Conservation (phyloP, 2,329 filamentous ascomycete genomes). For the Cladosporium sp. region DNA sequence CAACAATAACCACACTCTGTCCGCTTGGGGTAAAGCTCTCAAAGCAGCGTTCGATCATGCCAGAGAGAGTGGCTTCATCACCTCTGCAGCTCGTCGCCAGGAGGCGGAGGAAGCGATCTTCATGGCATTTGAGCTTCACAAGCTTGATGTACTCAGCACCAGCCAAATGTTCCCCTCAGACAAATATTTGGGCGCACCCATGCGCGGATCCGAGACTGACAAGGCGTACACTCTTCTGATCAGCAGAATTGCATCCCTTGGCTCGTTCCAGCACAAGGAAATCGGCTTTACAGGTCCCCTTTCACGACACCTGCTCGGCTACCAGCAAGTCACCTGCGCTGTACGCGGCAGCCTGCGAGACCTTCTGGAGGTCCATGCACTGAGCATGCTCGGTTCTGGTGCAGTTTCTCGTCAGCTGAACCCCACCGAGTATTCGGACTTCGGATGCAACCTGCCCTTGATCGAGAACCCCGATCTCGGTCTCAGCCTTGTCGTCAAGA, state of each 20-base stretch:
- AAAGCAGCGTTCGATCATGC: slow-evolving; percentile 46
- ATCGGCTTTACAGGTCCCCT: slow-evolving; percentile 94
- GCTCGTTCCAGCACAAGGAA: slow-evolving; percentile 73
- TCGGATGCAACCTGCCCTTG: slow-evolving; percentile 68
- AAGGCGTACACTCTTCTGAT: slow-evolving; percentile 75
- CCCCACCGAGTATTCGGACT: slow-evolving; percentile 51
- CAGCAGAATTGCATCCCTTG: slow-evolving; percentile 77
- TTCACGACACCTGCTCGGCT: slow-evolving; percentile 81
- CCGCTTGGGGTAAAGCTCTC: slow-evolving; percentile 76
- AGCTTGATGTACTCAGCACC: slow-evolving; percentile 70
- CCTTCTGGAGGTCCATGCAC: slow-evolving; percentile 75
- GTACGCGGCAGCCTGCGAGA: slow-evolving; percentile 77
- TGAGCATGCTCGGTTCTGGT: slow-evolving; percentile 73
- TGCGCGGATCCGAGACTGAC: slow-evolving; percentile 61
- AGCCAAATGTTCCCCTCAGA: slow-evolving; percentile 54
- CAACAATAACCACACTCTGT: slow-evolving; percentile 72
- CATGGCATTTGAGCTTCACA: slow-evolving; percentile 78
- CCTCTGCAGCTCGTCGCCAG: slow-evolving; percentile 48
- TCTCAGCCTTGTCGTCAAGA: slow-evolving; percentile 74
- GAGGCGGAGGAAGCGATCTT: slow-evolving; percentile 73
- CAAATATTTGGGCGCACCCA: slow-evolving; percentile 53
- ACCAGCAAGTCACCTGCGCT: slow-evolving; percentile 74
- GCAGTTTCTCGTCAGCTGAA: slow-evolving; percentile 62
- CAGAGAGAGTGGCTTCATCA: slow-evolving; percentile 36
- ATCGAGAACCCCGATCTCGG: slow-evolving; percentile 66